Evolutionary conservation across 768 basidiomycete genomes (phyloP), one percentile per base, ranked within the genome.

Genomic region (Panaeolus papilionaceus): DNA sequence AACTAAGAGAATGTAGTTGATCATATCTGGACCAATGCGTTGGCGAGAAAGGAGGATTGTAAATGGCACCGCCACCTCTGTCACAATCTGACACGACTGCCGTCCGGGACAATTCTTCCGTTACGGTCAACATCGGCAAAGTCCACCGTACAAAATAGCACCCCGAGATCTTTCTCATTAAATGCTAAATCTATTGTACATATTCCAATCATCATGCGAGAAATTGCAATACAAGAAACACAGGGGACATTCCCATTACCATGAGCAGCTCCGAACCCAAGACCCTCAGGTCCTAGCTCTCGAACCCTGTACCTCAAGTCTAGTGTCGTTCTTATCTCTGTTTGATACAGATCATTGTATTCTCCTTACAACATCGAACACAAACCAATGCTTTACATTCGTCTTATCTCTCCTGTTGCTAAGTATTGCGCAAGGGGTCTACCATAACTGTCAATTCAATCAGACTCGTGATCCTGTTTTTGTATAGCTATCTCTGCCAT

Each of bases 1-100:
- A 69, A 99, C 95, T 64, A 99, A 92, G 64, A 99, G 89, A 76
- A 99, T 92, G 86, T 98, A 99, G 86, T 94, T 96, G 85, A 99
- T 93, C 92, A 95, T 94, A 71, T 66, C 40, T 66, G 39, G 5
- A 38, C 38, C 40, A 39, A 54, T 40, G 23, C 38, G 38, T 51
- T 66, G 39, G n/a, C 64, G 26, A 49, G 38, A 44, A 44, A 37
- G 40, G 39, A 64, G 64, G 45, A 42, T 47, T 58, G 45, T 44
- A 64, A 63, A 12, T 4, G 4, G 44, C 67, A 68, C 67, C 58
- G 67, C 67, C 67, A 68, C 67, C 38, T 58, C 39, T 23, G 38
- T 18, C n/a, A 38, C 18, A 1, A 39, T 12, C 62, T 23, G 42
- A 33, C 33, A 23, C 33, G 33, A 33, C 33, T 5, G 11, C 62